Base-by-base conservation (phyloP, 2,329 filamentous ascomycete species). In the Emergomyces orientalis region DNA sequence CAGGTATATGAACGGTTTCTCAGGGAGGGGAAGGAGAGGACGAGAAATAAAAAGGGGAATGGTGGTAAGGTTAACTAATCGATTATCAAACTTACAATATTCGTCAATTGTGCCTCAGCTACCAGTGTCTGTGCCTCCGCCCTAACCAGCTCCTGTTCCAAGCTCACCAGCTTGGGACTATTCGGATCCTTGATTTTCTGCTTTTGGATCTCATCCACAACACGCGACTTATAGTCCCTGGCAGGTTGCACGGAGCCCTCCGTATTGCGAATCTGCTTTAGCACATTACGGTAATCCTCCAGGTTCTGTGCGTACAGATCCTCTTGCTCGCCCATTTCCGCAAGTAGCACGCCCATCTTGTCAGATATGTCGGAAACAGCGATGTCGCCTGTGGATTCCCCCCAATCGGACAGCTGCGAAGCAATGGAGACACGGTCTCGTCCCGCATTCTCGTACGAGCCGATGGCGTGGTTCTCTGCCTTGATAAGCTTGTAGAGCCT, bases 71-170 rank as follows among this genome's bases (percentile, higher is more conserved):
- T 27, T 27, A 25, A 32, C 19, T 4, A 52, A n/a, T 55, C 9
- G 30, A 54, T 22, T 3, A 54, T 32, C 63, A 54, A 30, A 83
- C 88, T 65, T 80, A 95, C 91, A 69, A 96, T 86, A 75, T 99
- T 99, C 72, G 89, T 93, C 75, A 99, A 82, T 77, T 99, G 94
- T 27, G 94, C 94, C 78, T 99, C 94, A 1, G 94, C 94, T 59
- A 99, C 94, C 64, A 99, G 78, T 71, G 91, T 95, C 80, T 97
- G 92, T 2, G 94, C 94, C 81, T 99, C 94, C 30, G 93, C 92
- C 68, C 94, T 84, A 61, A 99, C 92, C 61, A 99, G 86, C 80
- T 97, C 94, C 80, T 99, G 94, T 80, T 99, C 94, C 61, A 97
- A 82, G 27, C 88, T 88, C 43, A 91, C 86, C 62, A 97, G 80